Base-by-base conservation (phyloP, 306 rosid genomes). In the Oemleria cerasiformis region DNA sequence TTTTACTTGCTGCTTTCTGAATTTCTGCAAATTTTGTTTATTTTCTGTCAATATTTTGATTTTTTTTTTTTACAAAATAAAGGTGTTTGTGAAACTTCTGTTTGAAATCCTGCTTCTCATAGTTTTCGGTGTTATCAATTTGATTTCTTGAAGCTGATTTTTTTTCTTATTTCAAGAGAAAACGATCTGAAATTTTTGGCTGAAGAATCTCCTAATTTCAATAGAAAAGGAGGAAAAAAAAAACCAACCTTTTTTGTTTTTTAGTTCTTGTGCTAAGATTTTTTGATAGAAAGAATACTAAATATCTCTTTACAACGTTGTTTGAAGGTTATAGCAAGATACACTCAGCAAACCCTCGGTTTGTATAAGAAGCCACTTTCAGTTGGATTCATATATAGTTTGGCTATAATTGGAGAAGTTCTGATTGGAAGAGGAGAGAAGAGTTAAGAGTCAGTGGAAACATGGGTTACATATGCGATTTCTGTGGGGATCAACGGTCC, bases 381-480 rank as follows among this genome's bases (percentile, higher is more conserved):
- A 49, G 66, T 70, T 45, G 19, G 71, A 48, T 61, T 54, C 67
- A 21, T 80, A 39, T 50, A 42, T 30, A 58, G 71, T 76, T 72
- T 69, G 53, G 51, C 15, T 42, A 50, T 67, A 71, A 57, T 82
- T 69, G 73, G 63, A 65, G 44, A 73, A 51, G 55, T 76, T 82
- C 73, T 50, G 65, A 60, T 71, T 70, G 41, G 78, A 68, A 74
- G 68, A 63, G 75, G 36, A 76, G 12, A 16, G 2, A 53, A 44
- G 19, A 51, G 19, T 30, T 30, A 30, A 16, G 78, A 63, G 66
- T 55, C 63, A 25, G 30, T 74, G 49, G 80, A 69, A 79, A 83
- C 77, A 95, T 95, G 99, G 96, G 99, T 65, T 95, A 85, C 75
- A 60, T 85, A 10, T 95, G 99, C 44, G 97, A 92, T 57, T 92